Conservation (phyloP, 1,139 yeast species). For the Saccharomycopsis hybrid region DNA sequence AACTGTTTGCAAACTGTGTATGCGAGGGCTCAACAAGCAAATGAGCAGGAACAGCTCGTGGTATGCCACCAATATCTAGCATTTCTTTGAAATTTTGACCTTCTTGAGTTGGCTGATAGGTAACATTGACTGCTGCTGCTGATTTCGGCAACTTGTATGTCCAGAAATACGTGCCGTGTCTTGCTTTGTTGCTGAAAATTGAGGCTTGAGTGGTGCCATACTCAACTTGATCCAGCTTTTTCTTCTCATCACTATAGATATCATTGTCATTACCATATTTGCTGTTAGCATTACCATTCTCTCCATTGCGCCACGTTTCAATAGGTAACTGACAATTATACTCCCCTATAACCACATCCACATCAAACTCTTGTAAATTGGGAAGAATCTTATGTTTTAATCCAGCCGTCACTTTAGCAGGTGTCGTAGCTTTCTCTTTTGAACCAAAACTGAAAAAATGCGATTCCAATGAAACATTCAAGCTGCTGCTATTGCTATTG, state of each 20-base stretch:
- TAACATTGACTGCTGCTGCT: neutral
- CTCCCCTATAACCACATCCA: slow-evolving; percentile 81
- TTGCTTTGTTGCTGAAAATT: slow-evolving; percentile 44
- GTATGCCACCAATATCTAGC: neutral
- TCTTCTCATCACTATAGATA: neutral
- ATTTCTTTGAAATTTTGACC: neutral
- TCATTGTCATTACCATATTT: no score
- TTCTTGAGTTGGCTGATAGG: neutral
- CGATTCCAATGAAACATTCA: slow-evolving; percentile 72
- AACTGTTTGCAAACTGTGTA: no score
- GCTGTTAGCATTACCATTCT: slow-evolving; percentile 29
- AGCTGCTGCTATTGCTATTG: slow-evolving; percentile 27
- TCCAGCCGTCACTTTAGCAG: slow-evolving; percentile 47
- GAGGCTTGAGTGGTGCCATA: slow-evolving; percentile 42
- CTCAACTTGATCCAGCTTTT: slow-evolving; percentile 26
- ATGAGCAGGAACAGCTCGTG: no score
- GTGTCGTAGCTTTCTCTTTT: slow-evolving; percentile 53
- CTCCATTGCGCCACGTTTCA: slow-evolving; percentile 52
- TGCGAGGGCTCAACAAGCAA: no score
- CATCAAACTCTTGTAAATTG: slow-evolving; percentile 35
- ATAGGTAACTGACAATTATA: slow-evolving; percentile 83
- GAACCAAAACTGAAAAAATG: slow-evolving; percentile 87
- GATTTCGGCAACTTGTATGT: no score
- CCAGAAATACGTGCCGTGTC: slow-evolving; percentile 79
- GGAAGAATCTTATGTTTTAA: neutral